Conservation (phyloP, 2,329 filamentous ascomycete genomes). For the Nothophoma quercina region DNA sequence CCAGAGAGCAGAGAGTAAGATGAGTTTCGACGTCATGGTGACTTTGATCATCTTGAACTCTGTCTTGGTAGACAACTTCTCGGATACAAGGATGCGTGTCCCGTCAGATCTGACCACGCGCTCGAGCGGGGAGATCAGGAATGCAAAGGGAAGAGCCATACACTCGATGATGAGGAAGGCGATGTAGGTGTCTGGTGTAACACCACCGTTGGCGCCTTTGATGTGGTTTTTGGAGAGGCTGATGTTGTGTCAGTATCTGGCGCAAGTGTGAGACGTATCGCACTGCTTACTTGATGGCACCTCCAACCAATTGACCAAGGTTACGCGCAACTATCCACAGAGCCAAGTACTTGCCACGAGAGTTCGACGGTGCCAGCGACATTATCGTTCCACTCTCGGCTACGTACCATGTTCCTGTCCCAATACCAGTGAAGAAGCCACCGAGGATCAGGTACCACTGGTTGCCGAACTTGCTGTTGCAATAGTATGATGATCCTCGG, state of each 20-base stretch:
- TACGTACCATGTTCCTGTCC: constrained; percentile 57
- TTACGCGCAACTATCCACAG: constrained; percentile 59
- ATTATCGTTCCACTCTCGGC: constrained; percentile 59
- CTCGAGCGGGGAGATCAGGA: constrained; percentile 57
- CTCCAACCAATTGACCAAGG: constrained; percentile 57
- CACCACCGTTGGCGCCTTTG: constrained; percentile 44
- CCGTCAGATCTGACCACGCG: constrained; percentile 57
- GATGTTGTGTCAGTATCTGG: not conserved
- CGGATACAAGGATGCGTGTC: constrained; percentile 53
- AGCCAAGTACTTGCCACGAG: constrained; percentile 58
- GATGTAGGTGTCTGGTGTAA: constrained; percentile 56
- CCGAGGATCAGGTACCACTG: constrained; percentile 54
- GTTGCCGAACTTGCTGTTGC: constrained; percentile 58
- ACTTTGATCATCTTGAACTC: constrained; percentile 52
- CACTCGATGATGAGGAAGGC: constrained; percentile 59
- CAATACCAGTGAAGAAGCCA: constrained; percentile 37
- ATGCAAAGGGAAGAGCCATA: constrained; percentile 56
- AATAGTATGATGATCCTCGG: constrained; percentile 58
- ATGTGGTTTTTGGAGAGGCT: constrained; percentile 38
- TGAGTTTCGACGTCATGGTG: constrained; percentile 49
- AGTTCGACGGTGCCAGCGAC: constrained; percentile 56
- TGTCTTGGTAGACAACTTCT: constrained; percentile 50
- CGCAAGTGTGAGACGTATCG: too few relatives aligned
- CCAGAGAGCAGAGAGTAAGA: constrained; percentile 52
- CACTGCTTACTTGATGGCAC: constrained; percentile 49